These are phyloP conservation scores for Dillenia turbinata DNA, from an alignment of 164 flowering plant species.

Conservation along the genomic window DNA sequence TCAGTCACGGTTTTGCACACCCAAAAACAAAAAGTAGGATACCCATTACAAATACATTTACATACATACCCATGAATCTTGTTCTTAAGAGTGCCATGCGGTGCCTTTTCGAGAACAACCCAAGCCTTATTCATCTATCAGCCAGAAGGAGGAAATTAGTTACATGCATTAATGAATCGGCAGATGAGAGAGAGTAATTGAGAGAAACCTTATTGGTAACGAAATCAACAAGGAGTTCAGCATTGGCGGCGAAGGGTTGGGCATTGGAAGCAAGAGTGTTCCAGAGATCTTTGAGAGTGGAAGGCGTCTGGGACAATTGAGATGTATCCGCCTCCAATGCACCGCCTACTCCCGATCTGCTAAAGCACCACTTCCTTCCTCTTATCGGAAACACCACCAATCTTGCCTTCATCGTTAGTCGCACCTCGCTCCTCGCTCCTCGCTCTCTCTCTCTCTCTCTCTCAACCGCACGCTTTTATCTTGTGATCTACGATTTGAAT, in stretches of 20 bases:
- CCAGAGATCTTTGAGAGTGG: conserved; percentile 62
- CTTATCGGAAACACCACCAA: conserved; percentile 77
- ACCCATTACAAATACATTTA: too few species aligned
- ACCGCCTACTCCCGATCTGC: conserved; percentile 40
- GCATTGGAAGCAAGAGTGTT: conserved; percentile 38
- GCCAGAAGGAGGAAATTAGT: not conserved
- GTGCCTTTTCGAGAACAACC: conserved; percentile 71
- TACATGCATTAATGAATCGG: not conserved
- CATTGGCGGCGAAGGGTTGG: conserved; percentile 42
- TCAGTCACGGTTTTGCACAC: too few species aligned
- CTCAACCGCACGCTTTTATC: too few species aligned
- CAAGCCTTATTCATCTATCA: conserved; percentile 82
- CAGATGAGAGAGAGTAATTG: not conserved
- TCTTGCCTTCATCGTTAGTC: conserved; percentile 55
- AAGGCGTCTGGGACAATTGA: conserved; percentile 29
- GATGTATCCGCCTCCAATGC: conserved; percentile 12
- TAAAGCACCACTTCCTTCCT: conserved; percentile 87
- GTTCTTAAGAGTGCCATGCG: conserved; percentile 66
- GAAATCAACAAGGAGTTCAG: conserved; percentile 62
- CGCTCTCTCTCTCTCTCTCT: too few species aligned
- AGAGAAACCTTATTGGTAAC: conserved; percentile 52
- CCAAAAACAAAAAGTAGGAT: not conserved
- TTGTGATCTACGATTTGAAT: too few species aligned
- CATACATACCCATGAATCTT: conserved; percentile 64
- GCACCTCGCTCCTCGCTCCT: too few species aligned